These are phyloP conservation scores for Sporothrix dimorphospora DNA, from an alignment of 2,329 filamentous ascomycete species.

Conservation along the genomic window DNA sequence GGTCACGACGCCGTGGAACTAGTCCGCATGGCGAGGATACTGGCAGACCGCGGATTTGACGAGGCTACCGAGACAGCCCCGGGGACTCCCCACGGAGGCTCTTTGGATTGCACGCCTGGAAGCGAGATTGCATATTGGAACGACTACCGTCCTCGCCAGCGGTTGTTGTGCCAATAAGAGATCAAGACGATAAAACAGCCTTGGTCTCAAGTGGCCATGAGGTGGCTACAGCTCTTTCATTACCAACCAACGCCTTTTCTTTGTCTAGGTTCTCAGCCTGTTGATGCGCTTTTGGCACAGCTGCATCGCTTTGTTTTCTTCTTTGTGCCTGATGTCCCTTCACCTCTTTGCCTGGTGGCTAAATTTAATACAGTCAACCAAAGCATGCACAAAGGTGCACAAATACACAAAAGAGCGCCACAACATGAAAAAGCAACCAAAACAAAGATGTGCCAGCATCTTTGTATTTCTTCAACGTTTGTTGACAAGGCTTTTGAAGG, in stretches of 20 bases:
- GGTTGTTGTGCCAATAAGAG: slow-evolving; percentile 24
- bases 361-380: slow-evolving; percentile 1
- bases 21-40: background rate
- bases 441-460: background rate
- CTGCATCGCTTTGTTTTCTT: background rate
- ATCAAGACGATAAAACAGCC: background rate
- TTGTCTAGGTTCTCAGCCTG: background rate
- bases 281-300: background rate
- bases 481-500: background rate
- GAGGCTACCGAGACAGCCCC: background rate
- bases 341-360: background rate
- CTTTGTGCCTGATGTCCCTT: background rate
- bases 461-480: background rate
- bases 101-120: background rate
- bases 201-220: background rate
- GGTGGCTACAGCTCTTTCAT: background rate
- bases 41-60: background rate
- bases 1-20: background rate
- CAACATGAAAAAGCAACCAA: background rate
- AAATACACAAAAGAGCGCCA: background rate
- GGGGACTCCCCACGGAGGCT: background rate
- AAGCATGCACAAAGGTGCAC: background rate
- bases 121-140: background rate
- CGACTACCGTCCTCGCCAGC: background rate
- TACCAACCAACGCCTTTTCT: background rate